Conservation (phyloP, 768 basidiomycete species). For the Suillus discolor region DNA sequence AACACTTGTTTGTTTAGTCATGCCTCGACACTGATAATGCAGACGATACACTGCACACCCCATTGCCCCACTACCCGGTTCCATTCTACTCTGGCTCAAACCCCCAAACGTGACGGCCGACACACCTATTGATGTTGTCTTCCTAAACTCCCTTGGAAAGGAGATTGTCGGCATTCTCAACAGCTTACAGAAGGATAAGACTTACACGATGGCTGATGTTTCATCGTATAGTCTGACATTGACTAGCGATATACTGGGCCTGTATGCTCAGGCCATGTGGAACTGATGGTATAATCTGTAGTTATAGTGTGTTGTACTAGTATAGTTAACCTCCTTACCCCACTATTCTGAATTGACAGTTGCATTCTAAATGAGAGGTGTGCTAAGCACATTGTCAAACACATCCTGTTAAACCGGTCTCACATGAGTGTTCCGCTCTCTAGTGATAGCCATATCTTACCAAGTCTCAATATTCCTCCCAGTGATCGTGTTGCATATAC, state of each 20-base stretch:
- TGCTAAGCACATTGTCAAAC: too few relatives aligned
- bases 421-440: too few relatives aligned
- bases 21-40: slow-evolving; percentile 66
- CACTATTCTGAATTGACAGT: neutral
- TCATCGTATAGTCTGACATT: slow-evolving; percentile 49
- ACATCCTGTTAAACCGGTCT: too few relatives aligned
- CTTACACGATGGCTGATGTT: slow-evolving; percentile 55
- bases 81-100: slow-evolving; percentile 63
- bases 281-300: slow-evolving; percentile 17
- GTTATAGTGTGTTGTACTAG: neutral
- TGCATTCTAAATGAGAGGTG: neutral
- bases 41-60: slow-evolving; percentile 69
- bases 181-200: slow-evolving; percentile 48
- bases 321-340: too few relatives aligned
- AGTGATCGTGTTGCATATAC: too few relatives aligned
- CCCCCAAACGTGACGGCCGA: slow-evolving; percentile 52
- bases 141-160: slow-evolving; percentile 65
- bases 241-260: slow-evolving; percentile 39
- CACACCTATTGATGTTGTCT: slow-evolving; percentile 71
- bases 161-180: slow-evolving; percentile 61
- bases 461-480: too few relatives aligned
- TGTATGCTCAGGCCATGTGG: slow-evolving; percentile 40
- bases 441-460: too few relatives aligned
- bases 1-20: slow-evolving; percentile 39
- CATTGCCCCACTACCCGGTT: slow-evolving; percentile 56